Percentiles rank a stretch among this genome's conserved stretches.
phyloP scores from a whole-genome alignment of 768 basidiomycete species.

The Tremella yokohamensis region DNA sequence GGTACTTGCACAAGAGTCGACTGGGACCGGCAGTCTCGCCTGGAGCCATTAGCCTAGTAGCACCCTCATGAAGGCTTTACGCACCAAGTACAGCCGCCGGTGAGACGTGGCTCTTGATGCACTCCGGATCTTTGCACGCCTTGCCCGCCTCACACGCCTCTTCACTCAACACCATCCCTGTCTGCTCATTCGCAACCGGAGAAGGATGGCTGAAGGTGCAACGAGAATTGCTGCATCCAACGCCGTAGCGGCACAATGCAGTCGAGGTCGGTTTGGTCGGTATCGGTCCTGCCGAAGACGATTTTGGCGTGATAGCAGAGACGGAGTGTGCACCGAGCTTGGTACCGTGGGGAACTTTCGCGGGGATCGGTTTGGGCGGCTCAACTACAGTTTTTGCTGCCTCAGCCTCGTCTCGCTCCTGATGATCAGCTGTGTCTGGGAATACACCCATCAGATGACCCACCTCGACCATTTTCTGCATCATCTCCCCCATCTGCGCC shows the following conservation, averaged over 20 bases:
- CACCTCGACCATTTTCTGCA: conserved; percentile 38
- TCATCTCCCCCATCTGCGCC: conserved; percentile 54
- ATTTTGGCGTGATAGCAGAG: conserved; percentile 31
- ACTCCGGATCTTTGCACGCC: conserved; percentile 89
- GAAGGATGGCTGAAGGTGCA: conserved; percentile 93
- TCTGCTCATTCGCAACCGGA: conserved; percentile 92
- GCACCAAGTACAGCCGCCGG: conserved; percentile 71
- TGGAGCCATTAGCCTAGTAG: conserved; percentile 11
- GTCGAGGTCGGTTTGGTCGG: conserved; percentile 50
- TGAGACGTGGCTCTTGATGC: conserved; percentile 84
- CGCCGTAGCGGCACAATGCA: conserved; percentile 79
- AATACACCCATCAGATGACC: conserved; percentile 4
- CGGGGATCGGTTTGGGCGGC: conserved; percentile 27
- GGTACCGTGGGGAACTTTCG: conserved; percentile 38
- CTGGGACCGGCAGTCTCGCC: conserved; percentile 41
- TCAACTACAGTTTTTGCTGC: conserved; percentile 15
- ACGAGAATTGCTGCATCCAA: conserved; percentile 83
- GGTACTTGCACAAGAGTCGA: conserved; percentile 49
- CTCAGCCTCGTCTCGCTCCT: conserved; percentile 11
- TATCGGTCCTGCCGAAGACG: conserved; percentile 30
- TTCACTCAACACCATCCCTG: conserved; percentile 88
- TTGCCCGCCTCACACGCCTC: conserved; percentile 87
- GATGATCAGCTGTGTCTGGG: background rate
- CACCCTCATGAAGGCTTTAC: no score
- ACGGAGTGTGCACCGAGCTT: conserved; percentile 44